phyloP scores from a whole-genome alignment of 495 filamentous ascomycete species.

The Daldinia decipiens region DNA sequence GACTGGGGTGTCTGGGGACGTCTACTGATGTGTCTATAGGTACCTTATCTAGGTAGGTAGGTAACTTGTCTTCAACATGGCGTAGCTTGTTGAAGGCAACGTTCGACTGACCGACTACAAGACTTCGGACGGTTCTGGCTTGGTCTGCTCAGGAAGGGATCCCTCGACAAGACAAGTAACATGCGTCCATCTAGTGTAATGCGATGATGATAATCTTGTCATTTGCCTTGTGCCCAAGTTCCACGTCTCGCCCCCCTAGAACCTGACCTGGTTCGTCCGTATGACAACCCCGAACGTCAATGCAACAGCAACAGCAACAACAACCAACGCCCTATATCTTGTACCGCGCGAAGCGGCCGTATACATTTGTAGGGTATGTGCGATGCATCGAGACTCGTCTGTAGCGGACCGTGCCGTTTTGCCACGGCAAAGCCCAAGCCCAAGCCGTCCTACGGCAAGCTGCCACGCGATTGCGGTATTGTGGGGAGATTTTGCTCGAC shows the following conservation, averaged over 20 bases:
- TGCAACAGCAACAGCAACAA: not conserved
- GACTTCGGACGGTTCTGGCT: not conserved
- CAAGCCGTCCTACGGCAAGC: slow-evolving; percentile 24
- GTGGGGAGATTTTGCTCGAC: not conserved
- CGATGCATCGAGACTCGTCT: slow-evolving; percentile 9
- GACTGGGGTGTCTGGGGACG: not conserved
- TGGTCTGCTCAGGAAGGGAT: not conserved
- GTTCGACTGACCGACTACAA: not conserved
- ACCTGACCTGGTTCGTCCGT: not conserved
- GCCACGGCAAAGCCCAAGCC: slow-evolving; percentile 16
- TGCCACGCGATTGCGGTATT: slow-evolving; percentile 11
- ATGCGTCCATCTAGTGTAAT: not conserved
- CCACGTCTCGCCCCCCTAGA: not conserved
- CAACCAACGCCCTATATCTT: not conserved
- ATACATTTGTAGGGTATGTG: slow-evolving; percentile 14
- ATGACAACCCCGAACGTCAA: not conserved
- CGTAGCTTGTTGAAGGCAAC: too few species aligned
- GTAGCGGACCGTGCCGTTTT: slow-evolving; percentile 41
- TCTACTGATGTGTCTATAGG: not conserved
- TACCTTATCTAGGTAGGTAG: too few species aligned
- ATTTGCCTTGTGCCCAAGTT: slow-evolving; percentile 3
- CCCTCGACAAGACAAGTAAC: not conserved
- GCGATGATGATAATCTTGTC: not conserved
- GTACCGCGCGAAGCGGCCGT: slow-evolving; percentile 5
- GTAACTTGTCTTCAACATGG: too few species aligned